A percentile compares a stretch with the other conserved stretches of the same genome.
Evolutionary conservation across 1,139 yeast species (phyloP).

Genomic region (Candida sp.): DNA sequence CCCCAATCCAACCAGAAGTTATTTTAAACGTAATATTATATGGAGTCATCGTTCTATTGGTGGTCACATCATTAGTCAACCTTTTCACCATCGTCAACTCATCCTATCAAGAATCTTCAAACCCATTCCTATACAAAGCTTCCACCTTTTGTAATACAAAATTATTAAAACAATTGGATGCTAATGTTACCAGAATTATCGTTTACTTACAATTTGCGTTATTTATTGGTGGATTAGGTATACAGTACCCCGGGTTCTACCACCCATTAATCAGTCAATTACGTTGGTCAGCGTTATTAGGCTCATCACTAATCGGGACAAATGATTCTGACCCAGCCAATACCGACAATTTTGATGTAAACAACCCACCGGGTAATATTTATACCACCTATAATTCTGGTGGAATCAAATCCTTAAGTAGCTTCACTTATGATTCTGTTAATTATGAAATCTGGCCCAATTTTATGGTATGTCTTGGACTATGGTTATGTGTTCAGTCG

Average conservation of each 20-base stretch:
- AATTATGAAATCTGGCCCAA: constrained; percentile 37
- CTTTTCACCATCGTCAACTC: constrained; percentile 45
- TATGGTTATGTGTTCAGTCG: constrained; percentile 25
- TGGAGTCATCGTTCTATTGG: constrained; percentile 39
- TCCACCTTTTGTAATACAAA: constrained; percentile 61
- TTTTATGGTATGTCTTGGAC: constrained; percentile 32
- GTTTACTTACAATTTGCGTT: constrained; percentile 57
- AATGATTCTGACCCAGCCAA: neutral
- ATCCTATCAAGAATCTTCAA: constrained; percentile 61
- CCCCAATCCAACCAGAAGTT: constrained; percentile 39
- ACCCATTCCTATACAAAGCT: constrained; percentile 55
- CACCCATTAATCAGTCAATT: constrained; percentile 49
- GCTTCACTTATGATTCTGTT: constrained; percentile 22
- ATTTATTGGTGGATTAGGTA: constrained; percentile 52
- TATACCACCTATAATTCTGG: constrained; percentile 30
- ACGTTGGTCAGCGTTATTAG: constrained; percentile 36
- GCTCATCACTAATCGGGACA: constrained; percentile 8
- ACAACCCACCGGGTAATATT: constrained; percentile 15
- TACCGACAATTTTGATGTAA: neutral
- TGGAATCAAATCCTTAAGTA: constrained; percentile 30
- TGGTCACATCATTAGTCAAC: constrained; percentile 41
- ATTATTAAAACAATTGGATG: constrained; percentile 54
- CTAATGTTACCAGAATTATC: constrained; percentile 48
- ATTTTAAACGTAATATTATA: constrained; percentile 35
- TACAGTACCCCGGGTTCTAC: constrained; percentile 63